These are phyloP conservation scores for Leersia perrieri DNA, from an alignment of 176 grass and related monocot genomes.

Conservation along the genomic window DNA sequence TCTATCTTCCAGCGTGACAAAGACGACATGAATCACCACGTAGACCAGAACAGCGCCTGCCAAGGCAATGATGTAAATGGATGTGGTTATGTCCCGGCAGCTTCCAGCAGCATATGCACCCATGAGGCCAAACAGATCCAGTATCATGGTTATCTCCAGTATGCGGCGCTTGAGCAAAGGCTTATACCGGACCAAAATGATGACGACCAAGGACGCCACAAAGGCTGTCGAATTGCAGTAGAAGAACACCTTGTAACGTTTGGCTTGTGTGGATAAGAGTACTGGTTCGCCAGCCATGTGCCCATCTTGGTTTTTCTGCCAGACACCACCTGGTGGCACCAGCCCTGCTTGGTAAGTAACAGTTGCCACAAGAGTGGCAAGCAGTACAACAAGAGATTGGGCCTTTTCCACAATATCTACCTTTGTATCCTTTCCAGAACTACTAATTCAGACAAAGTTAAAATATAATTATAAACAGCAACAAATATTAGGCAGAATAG, in stretches of 20 bases:
- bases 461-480: not conserved
- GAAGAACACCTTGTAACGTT: conserved; percentile 28
- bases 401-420: not conserved
- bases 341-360: conserved; percentile 40
- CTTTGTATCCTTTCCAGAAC: not conserved
- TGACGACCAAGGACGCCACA: conserved; percentile 32
- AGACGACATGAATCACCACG: conserved; percentile 1
- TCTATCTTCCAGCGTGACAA: not conserved
- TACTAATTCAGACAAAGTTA: not conserved
- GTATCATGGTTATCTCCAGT: conserved; percentile 22
- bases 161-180: not conserved
- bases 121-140: conserved; percentile 34
- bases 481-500: not conserved
- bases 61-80: conserved; percentile 22
- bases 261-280: not conserved
- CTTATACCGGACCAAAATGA: conserved; percentile 8
- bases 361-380: conserved; percentile 27
- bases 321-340: conserved; percentile 28
- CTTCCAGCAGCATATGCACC: conserved; percentile 34
- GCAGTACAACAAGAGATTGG: conserved; percentile 3
- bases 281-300: conserved; percentile 6
- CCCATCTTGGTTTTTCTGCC: conserved; percentile 6
- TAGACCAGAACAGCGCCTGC: not conserved
- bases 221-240: conserved; percentile 40
- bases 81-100: not conserved